These are phyloP conservation scores for Citropsis articulata DNA, from an alignment of 345 rosid species.

Conservation along the genomic window DNA sequence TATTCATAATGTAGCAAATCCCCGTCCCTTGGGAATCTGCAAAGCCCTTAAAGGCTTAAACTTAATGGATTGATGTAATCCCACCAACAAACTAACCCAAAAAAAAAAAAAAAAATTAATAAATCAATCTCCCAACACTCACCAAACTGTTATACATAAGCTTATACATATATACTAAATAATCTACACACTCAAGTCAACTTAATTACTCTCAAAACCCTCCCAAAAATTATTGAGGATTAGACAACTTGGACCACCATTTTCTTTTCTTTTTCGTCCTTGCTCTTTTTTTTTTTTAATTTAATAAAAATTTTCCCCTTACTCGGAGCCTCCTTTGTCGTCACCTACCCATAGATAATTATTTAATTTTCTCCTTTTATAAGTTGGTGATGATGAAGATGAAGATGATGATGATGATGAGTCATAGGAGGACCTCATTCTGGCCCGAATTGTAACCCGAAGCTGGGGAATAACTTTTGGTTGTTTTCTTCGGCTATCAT, in stretches of 20 bases:
- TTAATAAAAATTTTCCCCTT: slow-evolving; percentile 19
- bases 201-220: slow-evolving; percentile 31
- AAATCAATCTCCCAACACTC: slow-evolving; percentile 33
- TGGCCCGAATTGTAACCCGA: slow-evolving; percentile 59
- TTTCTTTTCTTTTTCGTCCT: not conserved
- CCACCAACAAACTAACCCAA: slow-evolving; percentile 29
- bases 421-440: slow-evolving; percentile 51
- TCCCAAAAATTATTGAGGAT: slow-evolving; percentile 39
- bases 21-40: slow-evolving; percentile 96
- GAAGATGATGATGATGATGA: slow-evolving; percentile 64
- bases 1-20: slow-evolving; percentile 18
- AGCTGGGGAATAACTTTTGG: slow-evolving; percentile 59
- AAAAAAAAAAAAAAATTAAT: slow-evolving; percentile 23
- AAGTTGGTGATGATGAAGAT: slow-evolving; percentile 40
- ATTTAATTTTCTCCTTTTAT: slow-evolving; percentile 73
- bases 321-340: slow-evolving; percentile 56
- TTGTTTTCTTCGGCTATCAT: slow-evolving; percentile 42
- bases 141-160: slow-evolving; percentile 38
- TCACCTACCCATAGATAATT: slow-evolving; percentile 59
- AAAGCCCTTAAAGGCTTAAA: slow-evolving; percentile 30
- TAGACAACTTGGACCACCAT: slow-evolving; percentile 34
- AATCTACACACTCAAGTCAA: slow-evolving; percentile 41
- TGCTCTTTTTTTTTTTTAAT: not conserved
- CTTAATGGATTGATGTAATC: slow-evolving; percentile 30
- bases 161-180: slow-evolving; percentile 23